Evolutionary conservation across 2,329 filamentous ascomycete genomes (phyloP).

Genomic region (Aspergillus sp.): DNA sequence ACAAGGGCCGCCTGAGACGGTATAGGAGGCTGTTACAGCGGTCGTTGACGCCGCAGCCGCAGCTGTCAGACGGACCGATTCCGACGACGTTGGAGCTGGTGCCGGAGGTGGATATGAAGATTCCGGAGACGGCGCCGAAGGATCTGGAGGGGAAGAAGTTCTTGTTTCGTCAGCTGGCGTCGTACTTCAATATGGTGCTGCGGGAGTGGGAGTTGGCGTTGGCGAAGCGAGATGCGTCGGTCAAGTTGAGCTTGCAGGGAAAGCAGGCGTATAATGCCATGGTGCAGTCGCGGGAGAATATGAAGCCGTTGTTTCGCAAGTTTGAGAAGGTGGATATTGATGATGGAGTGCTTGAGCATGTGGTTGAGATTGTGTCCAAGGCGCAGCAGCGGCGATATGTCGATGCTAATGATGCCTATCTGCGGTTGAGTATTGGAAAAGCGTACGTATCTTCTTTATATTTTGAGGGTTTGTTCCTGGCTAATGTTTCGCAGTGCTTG

Average conservation of each 20-base stretch:
- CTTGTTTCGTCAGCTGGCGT: conserved; percentile 83
- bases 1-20: conserved; percentile 67
- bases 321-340: conserved; percentile 81
- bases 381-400: conserved; percentile 91
- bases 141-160: conserved; percentile 68
- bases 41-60: conserved; percentile 38
- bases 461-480: neutral
- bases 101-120: conserved; percentile 85
- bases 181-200: conserved; percentile 96
- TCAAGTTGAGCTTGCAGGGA: conserved; percentile 74
- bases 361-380: conserved; percentile 88
- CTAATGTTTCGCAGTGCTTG: conserved; percentile 63
- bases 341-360: conserved; percentile 73
- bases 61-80: conserved; percentile 73
- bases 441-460: conserved; percentile 52
- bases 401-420: conserved; percentile 92
- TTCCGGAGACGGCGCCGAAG: conserved; percentile 63
- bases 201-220: conserved; percentile 82
- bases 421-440: conserved; percentile 90
- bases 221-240: conserved; percentile 55
- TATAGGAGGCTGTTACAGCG: conserved; percentile 64
- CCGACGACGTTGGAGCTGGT: conserved; percentile 80
- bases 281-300: conserved; percentile 82
- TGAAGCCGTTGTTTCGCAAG: conserved; percentile 85
- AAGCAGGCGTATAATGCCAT: conserved; percentile 82